Evolutionary conservation across 106 monocot species (phyloP), one percentile per base, ranked within the genome.

Genomic region (Posidonia australis): DNA sequence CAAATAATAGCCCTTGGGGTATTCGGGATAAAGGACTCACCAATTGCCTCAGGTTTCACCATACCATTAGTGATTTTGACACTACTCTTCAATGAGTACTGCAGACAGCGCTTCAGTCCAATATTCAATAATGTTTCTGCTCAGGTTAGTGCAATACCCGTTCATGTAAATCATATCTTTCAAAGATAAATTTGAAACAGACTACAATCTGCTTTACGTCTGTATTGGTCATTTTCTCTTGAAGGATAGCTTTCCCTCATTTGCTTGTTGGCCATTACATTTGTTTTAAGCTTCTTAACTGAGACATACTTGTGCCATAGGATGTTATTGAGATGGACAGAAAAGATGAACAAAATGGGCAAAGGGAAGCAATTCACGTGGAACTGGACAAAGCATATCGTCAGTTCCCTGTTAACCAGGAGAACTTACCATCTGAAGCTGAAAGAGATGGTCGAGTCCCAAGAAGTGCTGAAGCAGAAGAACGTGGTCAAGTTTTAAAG

Each of bases 1-100:
- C 96, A 98, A 67, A 82, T 98, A 57, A 90, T 98, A 41, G 81
- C 82, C 20, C 77, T 98, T 52, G 90, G 90, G 32, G 84, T 98
- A 18, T 87, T 98, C 59, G 86, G 90, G 14, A 51, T 87, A 9
- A 98, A 87, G 67, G 55, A 75, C 43, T 85, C 87, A 31, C 74
- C 96, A 11, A 82, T 87, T 54, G 77, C 84, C 5, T 67, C 87
- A 21, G 87, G 82, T 23, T 87, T 98, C 54, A 79, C 70, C 17
- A 83, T 98, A 49, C 90, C 85, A 13, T 87, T 98, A 30, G 71
- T 98, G 41, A 76, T 98, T 14, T 64, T 67, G 30, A 98, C 96
- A 25, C 74, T 98, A 16, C 79, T 98, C 36, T 98, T 98, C 73
- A 87, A 91, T 44, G 90, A 82, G 75, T 98, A 98, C 30, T 98